Evolutionary conservation across 2,329 filamentous ascomycete species (phyloP).

Genomic region (Dendryphion nanum): DNA sequence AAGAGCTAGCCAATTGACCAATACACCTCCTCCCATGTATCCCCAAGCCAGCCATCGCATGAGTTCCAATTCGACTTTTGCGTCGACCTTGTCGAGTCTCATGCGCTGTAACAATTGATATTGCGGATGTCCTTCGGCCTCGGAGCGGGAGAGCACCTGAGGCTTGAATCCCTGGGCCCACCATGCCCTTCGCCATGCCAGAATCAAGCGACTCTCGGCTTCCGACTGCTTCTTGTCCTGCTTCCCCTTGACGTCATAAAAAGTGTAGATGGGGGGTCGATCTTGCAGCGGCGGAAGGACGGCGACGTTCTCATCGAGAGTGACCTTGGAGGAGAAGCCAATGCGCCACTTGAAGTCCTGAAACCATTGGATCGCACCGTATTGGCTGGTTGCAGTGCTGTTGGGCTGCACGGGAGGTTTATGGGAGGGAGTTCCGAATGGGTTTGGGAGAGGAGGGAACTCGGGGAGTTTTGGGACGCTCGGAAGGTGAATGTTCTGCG

Average conservation of each 20-base stretch:
- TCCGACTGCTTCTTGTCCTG: constrained; percentile 64
- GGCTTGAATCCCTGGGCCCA: constrained; percentile 92
- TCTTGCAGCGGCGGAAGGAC: constrained; percentile 74
- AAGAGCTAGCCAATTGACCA: constrained; percentile 75
- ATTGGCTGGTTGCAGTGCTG: constrained; percentile 58
- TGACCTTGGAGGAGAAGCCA: constrained; percentile 79
- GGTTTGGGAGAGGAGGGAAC: constrained; percentile 41
- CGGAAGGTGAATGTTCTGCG: constrained; percentile 35
- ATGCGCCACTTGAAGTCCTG: constrained; percentile 87
- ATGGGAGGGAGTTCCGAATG: constrained; percentile 69
- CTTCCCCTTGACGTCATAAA: constrained; percentile 70
- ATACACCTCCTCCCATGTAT: constrained; percentile 79
- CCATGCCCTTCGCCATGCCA: constrained; percentile 91
- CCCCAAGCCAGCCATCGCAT: constrained; percentile 92
- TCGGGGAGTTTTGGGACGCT: constrained; percentile 28
- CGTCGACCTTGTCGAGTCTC: constrained; percentile 28
- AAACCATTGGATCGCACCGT: constrained; percentile 78
- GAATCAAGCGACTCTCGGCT: constrained; percentile 74
- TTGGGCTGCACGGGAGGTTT: constrained; percentile 71
- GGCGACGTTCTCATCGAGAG: constrained; percentile 76
- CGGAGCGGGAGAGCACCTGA: constrained; percentile 72
- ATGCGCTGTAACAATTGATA: constrained; percentile 66
- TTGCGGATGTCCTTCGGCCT: constrained; percentile 79
- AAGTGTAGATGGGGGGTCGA: constrained; percentile 82
- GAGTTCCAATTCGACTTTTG: constrained; percentile 54